Evolutionary conservation across 2,329 filamentous ascomycete species (phyloP).

Genomic region (Hypocrella siamensis): DNA sequence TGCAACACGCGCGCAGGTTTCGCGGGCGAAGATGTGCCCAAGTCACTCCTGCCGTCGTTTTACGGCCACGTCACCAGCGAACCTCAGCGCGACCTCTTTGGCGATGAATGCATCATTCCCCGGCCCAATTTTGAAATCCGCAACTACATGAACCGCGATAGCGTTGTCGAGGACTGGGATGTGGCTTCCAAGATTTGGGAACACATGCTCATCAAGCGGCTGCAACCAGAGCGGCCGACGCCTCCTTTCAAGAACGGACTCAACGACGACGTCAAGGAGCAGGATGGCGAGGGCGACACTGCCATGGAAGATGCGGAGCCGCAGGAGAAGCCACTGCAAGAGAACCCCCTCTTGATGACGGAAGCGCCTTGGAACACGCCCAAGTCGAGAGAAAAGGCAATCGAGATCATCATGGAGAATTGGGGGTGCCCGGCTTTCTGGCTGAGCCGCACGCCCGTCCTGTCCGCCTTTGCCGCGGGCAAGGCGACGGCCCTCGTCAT

Average conservation of each 20-base stretch:
- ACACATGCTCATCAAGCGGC: constrained; percentile 72
- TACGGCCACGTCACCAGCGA: constrained; percentile 50
- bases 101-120: constrained; percentile 79
- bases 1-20: constrained; percentile 86
- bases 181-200: constrained; percentile 82
- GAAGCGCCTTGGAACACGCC: constrained; percentile 84
- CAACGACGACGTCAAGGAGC: constrained; percentile 48
- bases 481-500: constrained; percentile 88
- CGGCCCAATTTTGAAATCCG: constrained; percentile 63
- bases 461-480: constrained; percentile 81
- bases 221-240: constrained; percentile 61
- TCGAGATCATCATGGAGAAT: constrained; percentile 93
- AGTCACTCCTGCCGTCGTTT: constrained; percentile 79
- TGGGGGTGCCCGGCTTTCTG: constrained; percentile 95
- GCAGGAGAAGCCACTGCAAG: constrained; percentile 66
- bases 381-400: constrained; percentile 83
- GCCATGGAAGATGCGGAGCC: constrained; percentile 35
- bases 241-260: constrained; percentile 62
- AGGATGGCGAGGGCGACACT: constrained; percentile 46
- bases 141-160: constrained; percentile 83
- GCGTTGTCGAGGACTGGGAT: constrained; percentile 94
- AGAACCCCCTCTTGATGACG: constrained; percentile 84
- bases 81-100: constrained; percentile 50
- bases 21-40: constrained; percentile 92
- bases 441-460: constrained; percentile 73